Conservation (phyloP, 805 yeast genomes). For the Cyberlindnera mycetangii region DNA sequence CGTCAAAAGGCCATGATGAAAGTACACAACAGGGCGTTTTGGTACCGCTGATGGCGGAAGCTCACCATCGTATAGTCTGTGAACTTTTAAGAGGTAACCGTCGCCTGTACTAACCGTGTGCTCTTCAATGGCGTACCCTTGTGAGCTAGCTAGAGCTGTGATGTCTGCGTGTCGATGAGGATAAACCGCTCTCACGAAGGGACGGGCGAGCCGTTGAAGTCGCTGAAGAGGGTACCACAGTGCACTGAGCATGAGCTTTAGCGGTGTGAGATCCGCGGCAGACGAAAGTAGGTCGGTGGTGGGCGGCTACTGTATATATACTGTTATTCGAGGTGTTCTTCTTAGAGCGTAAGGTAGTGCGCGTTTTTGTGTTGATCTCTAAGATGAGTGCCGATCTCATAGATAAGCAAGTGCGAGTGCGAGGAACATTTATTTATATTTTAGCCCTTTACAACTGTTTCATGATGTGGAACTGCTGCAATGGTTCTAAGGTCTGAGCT, state of each 20-base stretch:
- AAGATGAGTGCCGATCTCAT: no score
- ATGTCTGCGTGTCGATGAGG: constrained; percentile 9
- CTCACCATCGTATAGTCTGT: constrained; percentile 39
- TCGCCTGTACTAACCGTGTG: constrained; percentile 68
- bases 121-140: constrained; percentile 64
- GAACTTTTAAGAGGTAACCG: constrained; percentile 65
- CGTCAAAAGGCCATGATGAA: constrained; percentile 84
- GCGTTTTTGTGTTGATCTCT: no score
- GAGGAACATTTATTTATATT: no score
- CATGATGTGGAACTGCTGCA: constrained; percentile 17
- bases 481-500: constrained; percentile 19
- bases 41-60: not conserved
- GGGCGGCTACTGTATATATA: no score
- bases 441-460: constrained; percentile 9
- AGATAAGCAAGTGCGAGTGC: no score
- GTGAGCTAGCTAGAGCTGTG: constrained; percentile 29
- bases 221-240: not conserved
- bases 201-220: constrained; percentile 1
- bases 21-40: constrained; percentile 50
- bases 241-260: not conserved
- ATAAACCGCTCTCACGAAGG: constrained; percentile 5
- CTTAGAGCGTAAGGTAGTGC: no score
- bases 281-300: no score
- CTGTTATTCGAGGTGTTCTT: no score
- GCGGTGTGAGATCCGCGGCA: no score